Base-by-base conservation (phyloP, 1,284 basidiomycete species). In the Naganishia liquefaciens region DNA sequence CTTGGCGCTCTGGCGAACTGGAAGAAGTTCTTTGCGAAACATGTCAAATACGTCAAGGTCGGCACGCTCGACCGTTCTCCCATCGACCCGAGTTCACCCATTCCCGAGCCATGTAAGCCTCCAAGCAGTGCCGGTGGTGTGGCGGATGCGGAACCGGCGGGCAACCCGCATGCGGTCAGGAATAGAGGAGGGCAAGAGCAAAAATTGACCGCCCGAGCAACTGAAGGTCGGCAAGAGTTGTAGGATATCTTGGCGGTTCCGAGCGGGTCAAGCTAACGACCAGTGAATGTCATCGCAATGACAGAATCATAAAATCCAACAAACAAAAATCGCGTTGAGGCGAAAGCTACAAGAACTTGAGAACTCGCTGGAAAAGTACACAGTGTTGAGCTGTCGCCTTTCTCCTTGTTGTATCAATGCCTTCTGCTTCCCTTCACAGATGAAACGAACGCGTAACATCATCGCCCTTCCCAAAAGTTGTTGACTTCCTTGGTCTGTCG, bases 11-110 rank as follows among this genome's bases (percentile, higher is more conserved):
- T 96, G 23, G 76, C 84, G 50, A 86, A 91, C 71, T 97, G 93
- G 93, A 92, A 91, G 78, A 82, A 84, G 42, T 97, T 94, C 81
- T 97, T 93, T 73, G 77, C 81, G 2, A 85, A 90, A 23, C 88
- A 91, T 77, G 86, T 88, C 72, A 84, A 86, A 69, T 93, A 94
- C 77, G 73, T 72, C 64, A 87, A 87, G 72, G 84, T 93, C 52
- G 93, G 93, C 19, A 85, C 65, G 10, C 76, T 81, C 5, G 46
- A 71, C 11, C 75, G 79, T 52, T 75, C 77, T 0, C 73, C 89
- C 42, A 91, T 95, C 75, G 88, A 94, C 76, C 89, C 90, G 30
- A 73, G 78, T 21, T 86, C 84, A 68, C 89, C 91, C 19, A 84
- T 92, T 66, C 93, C 90, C 11, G 85, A 85, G 69, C 87, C 88